Percentiles rank a stretch among this genome's conserved stretches.
Evolutionary conservation across 805 yeast species (phyloP).

Genomic region (Yamadazyma ubonensis): DNA sequence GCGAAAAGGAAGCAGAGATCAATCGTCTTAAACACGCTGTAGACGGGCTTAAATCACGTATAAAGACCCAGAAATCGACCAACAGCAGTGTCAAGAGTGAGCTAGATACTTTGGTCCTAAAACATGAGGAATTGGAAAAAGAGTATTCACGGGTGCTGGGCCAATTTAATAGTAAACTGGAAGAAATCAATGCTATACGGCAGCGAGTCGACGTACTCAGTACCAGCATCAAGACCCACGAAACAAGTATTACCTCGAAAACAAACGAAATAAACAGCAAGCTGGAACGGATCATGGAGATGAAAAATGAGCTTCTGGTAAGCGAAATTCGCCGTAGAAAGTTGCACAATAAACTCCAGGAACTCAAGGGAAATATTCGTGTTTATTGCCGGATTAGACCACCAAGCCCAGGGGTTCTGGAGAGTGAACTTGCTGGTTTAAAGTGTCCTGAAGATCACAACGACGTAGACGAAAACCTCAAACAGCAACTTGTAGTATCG

Average conservation of each 20-base stretch:
- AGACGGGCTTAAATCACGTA: neutral
- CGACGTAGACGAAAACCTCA: slow-evolving; percentile 30
- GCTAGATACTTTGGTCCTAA: no score
- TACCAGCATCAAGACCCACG: slow-evolving; percentile 41
- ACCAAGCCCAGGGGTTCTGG: slow-evolving; percentile 1
- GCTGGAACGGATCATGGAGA: slow-evolving; percentile 9
- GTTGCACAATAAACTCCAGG: slow-evolving; percentile 75
- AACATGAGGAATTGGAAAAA: slow-evolving; percentile 26
- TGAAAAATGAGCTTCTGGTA: slow-evolving; percentile 36
- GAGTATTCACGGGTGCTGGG: neutral
- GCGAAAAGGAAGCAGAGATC: slow-evolving; percentile 5
- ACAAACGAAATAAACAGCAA: slow-evolving; percentile 5
- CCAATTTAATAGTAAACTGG: neutral
- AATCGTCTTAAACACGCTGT: slow-evolving; percentile 12
- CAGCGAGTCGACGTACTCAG: slow-evolving; percentile 8
- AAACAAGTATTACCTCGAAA: slow-evolving; percentile 27
- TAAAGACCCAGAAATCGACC: neutral
- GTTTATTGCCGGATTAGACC: slow-evolving; percentile 90
- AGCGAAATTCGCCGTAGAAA: slow-evolving; percentile 60
- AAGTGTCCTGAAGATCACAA: slow-evolving; percentile 23
- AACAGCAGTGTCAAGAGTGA: no score
- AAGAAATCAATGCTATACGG: slow-evolving; percentile 8
- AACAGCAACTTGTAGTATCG: slow-evolving; percentile 25
- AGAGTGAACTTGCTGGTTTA: neutral
- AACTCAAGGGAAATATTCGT: slow-evolving; percentile 85